Evolutionary conservation across 805 yeast species (phyloP).

Genomic region (Pichia eremophila): DNA sequence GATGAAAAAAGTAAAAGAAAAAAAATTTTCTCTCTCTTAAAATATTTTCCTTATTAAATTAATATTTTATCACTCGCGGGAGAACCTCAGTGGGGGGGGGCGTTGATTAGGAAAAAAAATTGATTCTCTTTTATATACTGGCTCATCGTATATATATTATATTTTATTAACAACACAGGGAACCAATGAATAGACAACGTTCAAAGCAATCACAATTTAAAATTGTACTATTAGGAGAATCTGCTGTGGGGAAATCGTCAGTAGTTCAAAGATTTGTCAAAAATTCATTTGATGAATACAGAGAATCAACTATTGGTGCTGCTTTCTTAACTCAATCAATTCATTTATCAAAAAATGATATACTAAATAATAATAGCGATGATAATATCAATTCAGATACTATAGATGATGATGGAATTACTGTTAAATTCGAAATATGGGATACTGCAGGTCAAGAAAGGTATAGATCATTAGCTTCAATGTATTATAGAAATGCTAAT

Average conservation of each 20-base stretch:
- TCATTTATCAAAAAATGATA: neutral
- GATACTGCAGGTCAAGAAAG: slow-evolving; percentile 67
- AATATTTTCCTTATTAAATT: no score
- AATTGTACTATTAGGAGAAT: slow-evolving; percentile 48
- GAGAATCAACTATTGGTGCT: slow-evolving; percentile 80
- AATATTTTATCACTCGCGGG: no score
- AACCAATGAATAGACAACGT: neutral
- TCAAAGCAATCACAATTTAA: slow-evolving; percentile 39
- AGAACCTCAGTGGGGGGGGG: no score
- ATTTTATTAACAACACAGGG: no score
- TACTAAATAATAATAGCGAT: neutral
- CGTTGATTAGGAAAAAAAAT: no score
- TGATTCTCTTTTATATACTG: no score
- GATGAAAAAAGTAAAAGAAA: no score
- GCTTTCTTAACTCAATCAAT: slow-evolving; percentile 70
- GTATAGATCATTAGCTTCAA: slow-evolving; percentile 68
- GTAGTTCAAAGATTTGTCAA: slow-evolving; percentile 63
- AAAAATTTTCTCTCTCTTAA: no score
- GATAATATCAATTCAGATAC: slow-evolving; percentile 29
- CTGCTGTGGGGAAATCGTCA: slow-evolving; percentile 63
- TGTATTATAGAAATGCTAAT: slow-evolving; percentile 76
- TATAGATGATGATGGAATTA: neutral
- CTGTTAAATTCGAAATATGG: slow-evolving; percentile 70
- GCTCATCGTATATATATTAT: no score
- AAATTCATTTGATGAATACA: slow-evolving; percentile 60